phyloP scores from a whole-genome alignment of 768 basidiomycete species.

The Leccinum truebloodii region DNA sequence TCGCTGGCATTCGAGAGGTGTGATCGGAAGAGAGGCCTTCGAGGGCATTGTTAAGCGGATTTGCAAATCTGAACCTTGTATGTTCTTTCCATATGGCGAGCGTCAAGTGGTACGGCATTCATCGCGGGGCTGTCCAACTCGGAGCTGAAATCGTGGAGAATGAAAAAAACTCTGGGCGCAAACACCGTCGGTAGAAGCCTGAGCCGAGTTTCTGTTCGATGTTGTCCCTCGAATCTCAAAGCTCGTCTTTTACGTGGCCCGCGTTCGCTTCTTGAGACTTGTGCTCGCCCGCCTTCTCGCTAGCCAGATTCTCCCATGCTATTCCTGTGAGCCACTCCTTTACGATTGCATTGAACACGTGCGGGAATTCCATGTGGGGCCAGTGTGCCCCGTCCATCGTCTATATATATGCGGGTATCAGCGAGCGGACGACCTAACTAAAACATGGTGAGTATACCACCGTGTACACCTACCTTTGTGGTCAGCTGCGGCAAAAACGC shows the following conservation, averaged over 20 bases:
- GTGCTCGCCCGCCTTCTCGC: background rate
- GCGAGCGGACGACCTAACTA: constrained; percentile 34
- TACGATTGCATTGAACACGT: constrained; percentile 51
- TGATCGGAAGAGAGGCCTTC: background rate
- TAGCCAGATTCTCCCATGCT: background rate
- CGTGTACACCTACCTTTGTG: constrained; percentile 32
- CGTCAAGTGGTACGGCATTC: background rate
- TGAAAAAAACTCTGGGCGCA: background rate
- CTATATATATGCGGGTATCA: constrained; percentile 39
- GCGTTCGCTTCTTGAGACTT: background rate
- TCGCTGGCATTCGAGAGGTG: background rate
- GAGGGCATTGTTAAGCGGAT: background rate
- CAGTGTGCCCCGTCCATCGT: constrained; percentile 60
- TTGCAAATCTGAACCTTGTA: background rate
- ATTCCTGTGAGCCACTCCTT: constrained; percentile 49
- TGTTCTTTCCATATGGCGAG: background rate
- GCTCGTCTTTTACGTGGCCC: constrained; percentile 14
- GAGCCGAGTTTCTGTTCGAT: background rate
- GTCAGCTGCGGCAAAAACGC: constrained; percentile 38
- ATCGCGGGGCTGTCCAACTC: background rate
- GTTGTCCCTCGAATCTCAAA: constrained; percentile 11
- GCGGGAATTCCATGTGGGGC: constrained; percentile 63
- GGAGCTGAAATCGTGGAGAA: background rate
- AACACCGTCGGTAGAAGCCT: background rate
- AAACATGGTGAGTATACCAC: background rate